Conservation (phyloP, 2,329 filamentous ascomycete genomes). For the Aspergillus alliaceus region DNA sequence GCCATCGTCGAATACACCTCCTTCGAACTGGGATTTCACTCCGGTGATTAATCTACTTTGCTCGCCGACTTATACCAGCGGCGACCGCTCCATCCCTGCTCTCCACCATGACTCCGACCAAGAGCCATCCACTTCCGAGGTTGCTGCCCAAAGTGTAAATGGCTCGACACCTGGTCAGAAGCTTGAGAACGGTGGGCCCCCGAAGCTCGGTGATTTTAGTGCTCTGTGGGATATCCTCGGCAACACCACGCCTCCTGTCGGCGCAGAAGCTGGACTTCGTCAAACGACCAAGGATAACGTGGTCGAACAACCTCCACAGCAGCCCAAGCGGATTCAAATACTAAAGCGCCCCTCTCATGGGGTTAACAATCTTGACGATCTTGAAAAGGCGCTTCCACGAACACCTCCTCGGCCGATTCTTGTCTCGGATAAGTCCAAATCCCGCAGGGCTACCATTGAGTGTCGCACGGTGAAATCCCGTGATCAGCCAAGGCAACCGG, state of each 20-base stretch:
- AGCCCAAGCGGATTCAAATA: conserved; percentile 15
- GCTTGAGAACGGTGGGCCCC: conserved; percentile 8
- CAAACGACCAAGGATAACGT: background rate
- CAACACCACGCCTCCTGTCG: conserved; percentile 14
- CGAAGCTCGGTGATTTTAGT: conserved; percentile 45
- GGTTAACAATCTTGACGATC: background rate
- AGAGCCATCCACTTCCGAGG: background rate
- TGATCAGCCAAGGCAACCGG: conserved; percentile 1
- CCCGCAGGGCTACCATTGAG: conserved; percentile 2
- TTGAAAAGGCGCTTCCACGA: background rate
- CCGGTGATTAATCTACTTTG: conserved; percentile 46
- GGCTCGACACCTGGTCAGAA: background rate
- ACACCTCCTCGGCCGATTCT: conserved; percentile 9
- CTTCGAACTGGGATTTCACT: conserved; percentile 47
- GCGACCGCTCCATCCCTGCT: conserved; percentile 10
- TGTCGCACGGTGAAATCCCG: conserved; percentile 5
- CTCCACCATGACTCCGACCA: conserved; percentile 11
- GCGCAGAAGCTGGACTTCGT: conserved; percentile 3
- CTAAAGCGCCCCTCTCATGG: conserved; percentile 17
- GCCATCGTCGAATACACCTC: conserved; percentile 25
- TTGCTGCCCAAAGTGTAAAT: background rate
- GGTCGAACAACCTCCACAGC: conserved; percentile 4
- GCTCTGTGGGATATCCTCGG: conserved; percentile 43
- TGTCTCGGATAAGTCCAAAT: background rate
- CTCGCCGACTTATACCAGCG: conserved; percentile 27